These are phyloP conservation scores for Silene uniflora DNA, from an alignment of 148 eudicot genomes.

Conservation along the genomic window DNA sequence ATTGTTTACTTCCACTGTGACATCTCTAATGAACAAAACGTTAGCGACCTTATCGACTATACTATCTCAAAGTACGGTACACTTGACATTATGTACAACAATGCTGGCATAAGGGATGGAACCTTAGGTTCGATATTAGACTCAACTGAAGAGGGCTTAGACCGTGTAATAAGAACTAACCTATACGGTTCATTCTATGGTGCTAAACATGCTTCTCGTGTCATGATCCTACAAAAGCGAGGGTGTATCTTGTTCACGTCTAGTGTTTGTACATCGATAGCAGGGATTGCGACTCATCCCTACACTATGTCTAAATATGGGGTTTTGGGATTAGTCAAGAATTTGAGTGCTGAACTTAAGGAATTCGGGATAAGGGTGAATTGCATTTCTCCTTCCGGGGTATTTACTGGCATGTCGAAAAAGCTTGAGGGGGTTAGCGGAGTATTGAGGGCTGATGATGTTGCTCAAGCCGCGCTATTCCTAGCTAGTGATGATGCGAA, in stretches of 20 bases:
- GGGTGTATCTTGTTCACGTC: constrained; percentile 53
- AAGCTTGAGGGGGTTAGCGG: constrained; percentile 17
- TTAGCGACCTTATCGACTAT: constrained; percentile 22
- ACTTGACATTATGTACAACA: constrained; percentile 50
- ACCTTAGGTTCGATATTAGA: constrained; percentile 28
- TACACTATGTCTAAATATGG: constrained; percentile 46
- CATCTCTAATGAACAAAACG: constrained; percentile 36
- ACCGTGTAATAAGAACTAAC: constrained; percentile 37
- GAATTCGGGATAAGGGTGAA: constrained; percentile 50
- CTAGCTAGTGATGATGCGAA: constrained; percentile 46
- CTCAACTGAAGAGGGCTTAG: constrained; percentile 24
- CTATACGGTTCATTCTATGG: constrained; percentile 43
- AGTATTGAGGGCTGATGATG: constrained; percentile 32
- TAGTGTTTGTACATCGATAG: constrained; percentile 34
- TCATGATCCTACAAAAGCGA: constrained; percentile 35
- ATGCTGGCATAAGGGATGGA: constrained; percentile 34
- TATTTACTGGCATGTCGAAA: constrained; percentile 31
- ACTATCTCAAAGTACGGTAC: constrained; percentile 30
- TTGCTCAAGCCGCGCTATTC: constrained; percentile 45
- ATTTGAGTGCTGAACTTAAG: constrained; percentile 42
- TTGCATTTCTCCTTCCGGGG: constrained; percentile 46
- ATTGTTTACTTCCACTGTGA: constrained; percentile 47
- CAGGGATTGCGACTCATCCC: constrained; percentile 32
- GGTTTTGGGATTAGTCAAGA: constrained; percentile 37
- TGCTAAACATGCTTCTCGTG: constrained; percentile 58